A percentile compares a stretch with the other conserved stretches of the same genome.
Conservation (phyloP, 768 basidiomycete species). For the Tricholoma hemisulphureum region DNA sequence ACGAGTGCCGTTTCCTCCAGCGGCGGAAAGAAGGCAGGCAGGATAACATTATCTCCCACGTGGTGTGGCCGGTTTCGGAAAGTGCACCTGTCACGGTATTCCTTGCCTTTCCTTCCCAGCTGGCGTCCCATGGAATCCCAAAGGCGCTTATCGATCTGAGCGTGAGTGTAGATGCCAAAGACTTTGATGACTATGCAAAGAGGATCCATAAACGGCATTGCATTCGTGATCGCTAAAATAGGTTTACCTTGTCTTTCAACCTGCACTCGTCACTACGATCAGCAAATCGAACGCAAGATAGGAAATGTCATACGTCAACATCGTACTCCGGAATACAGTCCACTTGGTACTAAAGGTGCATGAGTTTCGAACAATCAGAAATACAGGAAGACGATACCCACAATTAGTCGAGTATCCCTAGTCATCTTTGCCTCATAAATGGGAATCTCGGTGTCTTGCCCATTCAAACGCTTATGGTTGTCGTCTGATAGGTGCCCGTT, state of each 20-base stretch:
- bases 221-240: not conserved
- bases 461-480: slow-evolving; percentile 62
- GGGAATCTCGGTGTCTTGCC: slow-evolving; percentile 44
- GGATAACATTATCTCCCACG: not conserved
- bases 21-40: not conserved
- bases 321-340: slow-evolving; percentile 44
- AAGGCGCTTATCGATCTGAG: slow-evolving; percentile 35
- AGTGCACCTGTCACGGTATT: slow-evolving; percentile 1
- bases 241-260: slow-evolving; percentile 22
- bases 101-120: slow-evolving; percentile 31
- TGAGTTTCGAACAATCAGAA: slow-evolving; percentile 1
- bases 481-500: slow-evolving; percentile 66
- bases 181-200: slow-evolving; percentile 30
- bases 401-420: slow-evolving; percentile 48
- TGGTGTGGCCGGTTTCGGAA: not conserved
- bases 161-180: slow-evolving; percentile 41
- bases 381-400: slow-evolving; percentile 24
- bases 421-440: slow-evolving; percentile 72
- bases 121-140: slow-evolving; percentile 41
- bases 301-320: slow-evolving; percentile 19
- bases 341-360: slow-evolving; percentile 42
- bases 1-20: not conserved
- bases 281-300: not conserved
- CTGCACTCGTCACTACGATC: slow-evolving; percentile 19
- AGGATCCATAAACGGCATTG: not conserved